Evolutionary conservation across 805 yeast genomes (phyloP), one percentile per base, ranked within the genome.

Genomic region (Kluyveromyces siamensis): DNA sequence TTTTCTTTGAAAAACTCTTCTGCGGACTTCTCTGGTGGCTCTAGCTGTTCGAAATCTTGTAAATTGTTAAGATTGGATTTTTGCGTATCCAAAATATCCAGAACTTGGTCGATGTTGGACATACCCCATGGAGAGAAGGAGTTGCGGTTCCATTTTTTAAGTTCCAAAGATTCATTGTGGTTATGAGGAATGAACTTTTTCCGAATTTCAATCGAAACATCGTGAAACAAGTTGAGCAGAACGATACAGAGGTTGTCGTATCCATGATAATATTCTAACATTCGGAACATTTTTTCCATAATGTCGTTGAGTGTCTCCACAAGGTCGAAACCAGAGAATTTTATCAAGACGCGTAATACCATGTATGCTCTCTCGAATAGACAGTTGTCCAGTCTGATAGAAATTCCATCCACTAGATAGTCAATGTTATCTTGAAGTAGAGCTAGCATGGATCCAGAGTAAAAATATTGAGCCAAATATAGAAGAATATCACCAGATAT

Each of bases 231-330:
- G 2, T 73, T 66, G 52, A 89, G 85, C 50, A 87, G 82, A 1
- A 87, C 87, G 50, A 82, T 82, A 47, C 87, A 81, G 16, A 93
- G 68, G 14, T 73, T 70, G 1, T 81, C 69, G 62, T 91, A 91
- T 0, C 91, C 95, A 66, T 90, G 96, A 59, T 84, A 91, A 47
- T 81, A 72, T 66, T 91, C 98, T 45, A 91, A 71, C 36, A 90
- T 68, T 17, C 82, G 78, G 62, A 91, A 88, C 52, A 88, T 74
- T 2, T 89, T 79, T 44, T 80, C 76, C 17, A 91, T 69, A 1
- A 91, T 72, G 62, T 91, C 98, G 45, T 73, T 77, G 46, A 91
- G 72, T 50, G 80, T 87, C 33, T 74, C 72, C 13, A 88, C 68
- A 21, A 88, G 69, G 30, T 76, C 70, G 9, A 75, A 69, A 0